These are phyloP conservation scores for Eucalyptus virginea DNA, from an alignment of 345 rosid species.

Conservation along the genomic window DNA sequence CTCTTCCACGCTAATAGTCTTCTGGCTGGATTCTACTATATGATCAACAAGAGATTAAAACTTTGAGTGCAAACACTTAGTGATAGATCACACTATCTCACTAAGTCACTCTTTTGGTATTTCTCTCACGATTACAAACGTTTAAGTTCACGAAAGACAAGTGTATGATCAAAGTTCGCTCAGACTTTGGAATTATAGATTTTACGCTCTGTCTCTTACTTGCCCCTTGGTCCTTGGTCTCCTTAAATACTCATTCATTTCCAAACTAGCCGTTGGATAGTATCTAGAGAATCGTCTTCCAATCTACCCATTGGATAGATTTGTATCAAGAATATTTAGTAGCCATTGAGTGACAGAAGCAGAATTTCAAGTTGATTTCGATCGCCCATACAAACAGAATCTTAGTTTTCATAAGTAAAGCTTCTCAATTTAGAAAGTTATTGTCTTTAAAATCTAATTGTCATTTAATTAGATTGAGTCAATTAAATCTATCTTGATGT, in stretches of 20 bases:
- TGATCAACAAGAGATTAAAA: too few relatives aligned
- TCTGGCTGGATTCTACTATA: fast-evolving
- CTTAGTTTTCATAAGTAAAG: fast-evolving
- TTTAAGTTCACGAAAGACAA: too few relatives aligned
- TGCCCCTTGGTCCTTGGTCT: fast-evolving
- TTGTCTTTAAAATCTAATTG: too few relatives aligned
- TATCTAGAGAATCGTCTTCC: too few relatives aligned
- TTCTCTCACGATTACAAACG: too few relatives aligned
- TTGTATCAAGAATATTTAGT: fast-evolving
- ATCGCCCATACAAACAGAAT: too few relatives aligned
- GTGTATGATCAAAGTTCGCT: too few relatives aligned
- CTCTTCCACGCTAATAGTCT: fast-evolving
- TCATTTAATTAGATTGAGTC: too few relatives aligned
- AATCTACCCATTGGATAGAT: fast-evolving
- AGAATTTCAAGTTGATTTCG: fast-evolving
- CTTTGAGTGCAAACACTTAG: too few relatives aligned
- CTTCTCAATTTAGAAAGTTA: fast-evolving
- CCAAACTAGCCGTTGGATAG: fast-evolving
- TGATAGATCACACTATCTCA: too few relatives aligned
- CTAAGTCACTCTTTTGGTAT: fast-evolving
- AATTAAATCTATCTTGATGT: too few relatives aligned
- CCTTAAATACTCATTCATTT: fast-evolving
- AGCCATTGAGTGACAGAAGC: fast-evolving
- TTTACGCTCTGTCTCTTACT: fast-evolving
- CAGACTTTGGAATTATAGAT: too few relatives aligned